These are phyloP conservation scores for Trichoderma cornu-damae DNA, from an alignment of 2,329 filamentous ascomycete genomes.

Conservation along the genomic window DNA sequence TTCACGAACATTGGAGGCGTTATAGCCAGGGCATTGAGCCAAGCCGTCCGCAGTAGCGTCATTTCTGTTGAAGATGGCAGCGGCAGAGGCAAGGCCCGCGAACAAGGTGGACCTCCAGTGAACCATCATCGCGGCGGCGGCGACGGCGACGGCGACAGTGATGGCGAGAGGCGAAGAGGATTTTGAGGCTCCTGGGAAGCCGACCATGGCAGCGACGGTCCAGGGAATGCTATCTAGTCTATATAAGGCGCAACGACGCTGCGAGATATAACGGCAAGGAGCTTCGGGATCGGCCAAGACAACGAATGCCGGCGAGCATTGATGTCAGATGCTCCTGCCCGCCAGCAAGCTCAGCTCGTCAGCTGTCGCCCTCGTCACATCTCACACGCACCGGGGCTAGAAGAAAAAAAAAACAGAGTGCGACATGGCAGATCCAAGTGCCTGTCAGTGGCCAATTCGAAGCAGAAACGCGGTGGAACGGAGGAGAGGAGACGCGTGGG, in stretches of 20 bases:
- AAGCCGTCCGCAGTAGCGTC: slow-evolving; percentile 13
- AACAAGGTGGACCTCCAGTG: slow-evolving; percentile 21
- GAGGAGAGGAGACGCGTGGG: slow-evolving; percentile 3
- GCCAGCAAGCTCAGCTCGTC: slow-evolving; percentile 7
- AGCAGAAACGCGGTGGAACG: slow-evolving; percentile 3
- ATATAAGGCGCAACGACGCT: not conserved
- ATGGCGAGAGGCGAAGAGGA: not conserved
- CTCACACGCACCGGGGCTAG: not conserved
- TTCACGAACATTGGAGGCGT: slow-evolving; percentile 53
- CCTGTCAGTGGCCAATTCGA: slow-evolving; percentile 1
- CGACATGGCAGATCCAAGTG: slow-evolving; percentile 2
- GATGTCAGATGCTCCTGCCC: slow-evolving; percentile 7
- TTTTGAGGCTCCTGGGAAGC: not conserved
- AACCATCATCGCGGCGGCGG: slow-evolving; percentile 20
- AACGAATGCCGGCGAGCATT: slow-evolving; percentile 1
- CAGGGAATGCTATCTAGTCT: not conserved
- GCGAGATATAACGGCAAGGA: not conserved
- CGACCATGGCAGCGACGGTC: not conserved
- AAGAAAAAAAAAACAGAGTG: not conserved
- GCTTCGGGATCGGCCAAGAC: not conserved
- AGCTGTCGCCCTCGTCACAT: slow-evolving; percentile 9
- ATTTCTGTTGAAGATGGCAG: slow-evolving; percentile 16
- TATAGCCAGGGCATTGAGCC: slow-evolving; percentile 62
- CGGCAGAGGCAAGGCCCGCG: slow-evolving; percentile 22
- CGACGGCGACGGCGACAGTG: not conserved